Evolutionary conservation across 106 monocot species (phyloP).

Genomic region (Iris macrosiphon): DNA sequence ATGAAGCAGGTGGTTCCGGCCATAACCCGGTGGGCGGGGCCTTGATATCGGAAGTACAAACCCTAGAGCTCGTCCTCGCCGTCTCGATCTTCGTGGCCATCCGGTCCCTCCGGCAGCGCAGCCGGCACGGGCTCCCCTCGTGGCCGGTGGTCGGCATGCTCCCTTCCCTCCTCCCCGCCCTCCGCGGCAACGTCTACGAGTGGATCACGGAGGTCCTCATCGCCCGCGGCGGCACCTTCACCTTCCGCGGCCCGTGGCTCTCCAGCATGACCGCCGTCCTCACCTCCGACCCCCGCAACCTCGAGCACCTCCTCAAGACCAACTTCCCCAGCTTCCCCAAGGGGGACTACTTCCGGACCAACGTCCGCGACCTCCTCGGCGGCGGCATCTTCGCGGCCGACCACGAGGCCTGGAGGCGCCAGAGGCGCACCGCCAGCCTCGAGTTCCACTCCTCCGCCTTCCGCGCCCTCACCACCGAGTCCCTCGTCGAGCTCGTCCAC

Average conservation of each 20-base stretch:
- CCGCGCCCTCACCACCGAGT: conserved; percentile 52
- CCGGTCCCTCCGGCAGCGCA: conserved; percentile 53
- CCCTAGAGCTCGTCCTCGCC: conserved; percentile 56
- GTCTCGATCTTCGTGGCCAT: conserved; percentile 59
- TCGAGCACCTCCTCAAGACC: conserved; percentile 88
- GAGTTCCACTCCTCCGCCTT: conserved; percentile 93
- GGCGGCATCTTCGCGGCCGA: conserved; percentile 87
- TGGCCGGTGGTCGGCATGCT: conserved; percentile 90
- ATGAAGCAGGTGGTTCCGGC: neutral
- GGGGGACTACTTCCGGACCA: conserved; percentile 61
- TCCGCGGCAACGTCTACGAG: conserved; percentile 63
- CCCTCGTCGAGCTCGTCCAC: conserved; percentile 78
- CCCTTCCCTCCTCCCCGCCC: conserved; percentile 62
- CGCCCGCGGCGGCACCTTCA: conserved; percentile 57
- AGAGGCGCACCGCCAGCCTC: conserved; percentile 66
- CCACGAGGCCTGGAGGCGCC: conserved; percentile 69
- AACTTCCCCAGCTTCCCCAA: conserved; percentile 84
- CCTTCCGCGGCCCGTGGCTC: conserved; percentile 66
- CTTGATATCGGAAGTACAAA: conserved; percentile 18
- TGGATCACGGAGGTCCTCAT: conserved; percentile 69
- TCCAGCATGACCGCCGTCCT: conserved; percentile 74
- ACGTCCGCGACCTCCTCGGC: conserved; percentile 60
- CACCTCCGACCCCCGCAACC: conserved; percentile 84
- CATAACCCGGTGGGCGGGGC: neutral
- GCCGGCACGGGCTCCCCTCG: conserved; percentile 42